A percentile compares a stretch with the other conserved stretches of the same genome.
Evolutionary conservation across 202 grass and related monocot species (phyloP).

Genomic region (Dendrocalamus latiflorus): DNA sequence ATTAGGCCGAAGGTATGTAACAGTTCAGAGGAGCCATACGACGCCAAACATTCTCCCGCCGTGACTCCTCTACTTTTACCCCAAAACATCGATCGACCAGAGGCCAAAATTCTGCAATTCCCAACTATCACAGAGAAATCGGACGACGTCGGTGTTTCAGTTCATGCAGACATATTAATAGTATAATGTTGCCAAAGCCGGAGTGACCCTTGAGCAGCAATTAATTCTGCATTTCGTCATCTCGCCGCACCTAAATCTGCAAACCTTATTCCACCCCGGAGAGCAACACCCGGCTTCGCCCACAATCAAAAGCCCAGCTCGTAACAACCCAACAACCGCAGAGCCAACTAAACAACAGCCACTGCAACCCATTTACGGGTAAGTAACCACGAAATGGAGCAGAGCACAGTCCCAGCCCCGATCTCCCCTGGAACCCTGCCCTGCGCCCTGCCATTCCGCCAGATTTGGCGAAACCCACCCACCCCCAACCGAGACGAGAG

Average conservation of each 20-base stretch:
- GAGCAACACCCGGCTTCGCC: neutral
- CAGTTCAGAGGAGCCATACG: neutral
- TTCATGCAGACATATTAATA: neutral
- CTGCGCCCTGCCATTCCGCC: conserved; percentile 14
- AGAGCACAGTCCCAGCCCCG: neutral
- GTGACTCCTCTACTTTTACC: neutral
- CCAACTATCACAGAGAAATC: neutral
- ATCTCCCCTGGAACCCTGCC: neutral
- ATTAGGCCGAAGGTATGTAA: neutral
- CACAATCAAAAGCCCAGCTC: neutral
- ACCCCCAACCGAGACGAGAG: neutral
- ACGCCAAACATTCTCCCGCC: neutral
- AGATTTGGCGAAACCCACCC: conserved; percentile 33
- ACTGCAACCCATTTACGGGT: neutral
- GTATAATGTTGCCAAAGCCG: neutral
- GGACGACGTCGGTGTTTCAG: neutral
- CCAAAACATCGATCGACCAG: neutral
- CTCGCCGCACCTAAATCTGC: neutral
- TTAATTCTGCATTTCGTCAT: neutral
- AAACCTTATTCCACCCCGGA: neutral
- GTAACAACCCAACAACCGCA: neutral
- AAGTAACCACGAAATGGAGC: neutral
- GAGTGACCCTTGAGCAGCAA: neutral
- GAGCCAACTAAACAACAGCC: neutral
- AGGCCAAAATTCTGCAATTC: neutral